These are phyloP conservation scores for Anisogramma anomala DNA, from an alignment of 2,329 filamentous ascomycete species.

Conservation along the genomic window DNA sequence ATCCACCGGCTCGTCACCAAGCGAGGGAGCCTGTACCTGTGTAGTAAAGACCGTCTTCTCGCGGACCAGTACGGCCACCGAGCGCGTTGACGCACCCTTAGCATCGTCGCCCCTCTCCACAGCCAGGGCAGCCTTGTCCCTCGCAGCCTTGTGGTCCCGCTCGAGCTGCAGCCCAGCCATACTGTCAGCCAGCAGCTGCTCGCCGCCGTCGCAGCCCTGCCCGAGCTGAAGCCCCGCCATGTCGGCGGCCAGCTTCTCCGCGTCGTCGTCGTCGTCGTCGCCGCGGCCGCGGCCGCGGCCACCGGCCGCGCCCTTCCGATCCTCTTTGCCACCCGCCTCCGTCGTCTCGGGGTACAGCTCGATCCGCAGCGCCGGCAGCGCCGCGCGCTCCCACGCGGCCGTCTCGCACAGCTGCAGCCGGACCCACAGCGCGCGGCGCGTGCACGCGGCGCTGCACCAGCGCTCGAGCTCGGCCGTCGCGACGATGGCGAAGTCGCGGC, in stretches of 20 bases:
- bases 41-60: slow-evolving; percentile 39
- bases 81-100: slow-evolving; percentile 19
- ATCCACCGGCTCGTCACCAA: slow-evolving; percentile 20
- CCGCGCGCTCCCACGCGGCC: slow-evolving; percentile 71
- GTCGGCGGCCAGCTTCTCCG: too few species aligned
- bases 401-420: slow-evolving; percentile 79
- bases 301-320: slow-evolving; percentile 28
- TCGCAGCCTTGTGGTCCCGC: slow-evolving; percentile 29
- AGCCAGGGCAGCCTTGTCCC: slow-evolving; percentile 34
- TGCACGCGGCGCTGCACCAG: slow-evolving; percentile 79
- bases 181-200: slow-evolving; percentile 22
- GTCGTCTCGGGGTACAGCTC: slow-evolving; percentile 55
- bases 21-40: slow-evolving; percentile 28
- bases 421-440: slow-evolving; percentile 68
- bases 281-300: not conserved
- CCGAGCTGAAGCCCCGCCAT: not conserved
- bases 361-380: slow-evolving; percentile 43
- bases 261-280: not conserved
- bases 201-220: slow-evolving; percentile 15
- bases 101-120: slow-evolving; percentile 34
- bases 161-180: slow-evolving; percentile 33
- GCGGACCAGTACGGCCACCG: slow-evolving; percentile 36
- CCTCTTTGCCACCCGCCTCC: slow-evolving; percentile 24
- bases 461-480: slow-evolving; percentile 61
- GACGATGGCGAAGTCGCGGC: slow-evolving; percentile 54